phyloP scores from a whole-genome alignment of 805 yeast genomes.

The Cyberlindnera xylosilytica region DNA sequence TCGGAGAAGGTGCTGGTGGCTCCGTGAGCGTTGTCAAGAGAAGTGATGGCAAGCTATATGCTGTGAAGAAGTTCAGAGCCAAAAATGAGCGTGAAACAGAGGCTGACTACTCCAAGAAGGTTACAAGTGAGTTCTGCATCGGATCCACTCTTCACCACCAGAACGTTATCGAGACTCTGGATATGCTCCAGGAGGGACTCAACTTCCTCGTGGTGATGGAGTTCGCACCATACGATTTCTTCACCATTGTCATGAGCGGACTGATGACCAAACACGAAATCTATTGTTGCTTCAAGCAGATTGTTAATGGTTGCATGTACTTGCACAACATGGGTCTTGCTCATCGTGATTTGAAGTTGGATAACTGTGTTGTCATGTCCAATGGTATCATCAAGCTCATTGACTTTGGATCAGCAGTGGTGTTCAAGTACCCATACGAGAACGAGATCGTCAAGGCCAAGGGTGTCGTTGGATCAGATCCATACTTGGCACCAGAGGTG shows the following conservation, averaged over 20 bases:
- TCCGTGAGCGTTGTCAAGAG: slow-evolving; percentile 78
- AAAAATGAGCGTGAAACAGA: slow-evolving; percentile 60
- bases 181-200: slow-evolving; percentile 66
- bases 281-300: slow-evolving; percentile 79
- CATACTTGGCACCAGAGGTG: slow-evolving; percentile 93
- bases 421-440: slow-evolving; percentile 66
- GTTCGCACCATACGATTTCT: slow-evolving; percentile 87
- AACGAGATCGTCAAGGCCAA: slow-evolving; percentile 58
- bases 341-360: slow-evolving; percentile 89
- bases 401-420: slow-evolving; percentile 92
- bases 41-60: slow-evolving; percentile 61
- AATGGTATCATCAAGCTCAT: slow-evolving; percentile 80
- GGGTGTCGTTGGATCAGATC: slow-evolving; percentile 95
- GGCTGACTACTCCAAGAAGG: slow-evolving; percentile 70
- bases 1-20: slow-evolving; percentile 96
- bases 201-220: slow-evolving; percentile 83
- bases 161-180: slow-evolving; percentile 78
- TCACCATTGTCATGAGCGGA: slow-evolving; percentile 89
- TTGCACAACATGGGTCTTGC: slow-evolving; percentile 83
- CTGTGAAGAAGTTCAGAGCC: slow-evolving; percentile 82
- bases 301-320: slow-evolving; percentile 69
- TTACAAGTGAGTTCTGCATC: slow-evolving; percentile 76
- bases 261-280: slow-evolving; percentile 68
- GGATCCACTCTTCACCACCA: slow-evolving; percentile 77
- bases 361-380: slow-evolving; percentile 81